A percentile compares a stretch with the other conserved stretches of the same genome.
These are phyloP conservation scores for Podospora pseudocomata DNA, from an alignment of 495 filamentous ascomycete genomes.

Conservation along the genomic window DNA sequence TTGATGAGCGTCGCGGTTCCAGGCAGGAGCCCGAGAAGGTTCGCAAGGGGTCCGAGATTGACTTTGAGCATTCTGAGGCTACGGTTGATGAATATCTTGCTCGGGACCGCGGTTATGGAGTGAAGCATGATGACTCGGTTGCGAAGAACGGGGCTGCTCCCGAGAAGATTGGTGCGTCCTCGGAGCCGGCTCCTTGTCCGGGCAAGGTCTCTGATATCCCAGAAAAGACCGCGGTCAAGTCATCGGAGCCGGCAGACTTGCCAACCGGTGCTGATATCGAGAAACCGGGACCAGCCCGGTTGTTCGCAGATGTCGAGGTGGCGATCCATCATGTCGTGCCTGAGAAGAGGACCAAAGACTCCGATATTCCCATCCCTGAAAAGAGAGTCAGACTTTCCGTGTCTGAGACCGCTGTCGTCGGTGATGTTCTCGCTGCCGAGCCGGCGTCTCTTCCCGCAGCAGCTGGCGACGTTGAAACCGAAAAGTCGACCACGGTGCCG, in stretches of 20 bases:
- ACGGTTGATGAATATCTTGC: neutral
- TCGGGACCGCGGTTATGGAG: neutral
- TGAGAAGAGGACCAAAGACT: neutral
- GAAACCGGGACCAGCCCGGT: neutral
- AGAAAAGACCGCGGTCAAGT: constrained; percentile 1
- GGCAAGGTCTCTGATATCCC: neutral
- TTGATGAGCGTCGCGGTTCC: neutral
- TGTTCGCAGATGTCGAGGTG: neutral
- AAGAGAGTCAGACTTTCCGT: neutral
- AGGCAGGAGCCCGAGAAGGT: neutral
- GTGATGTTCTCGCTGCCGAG: neutral
- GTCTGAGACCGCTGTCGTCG: neutral
- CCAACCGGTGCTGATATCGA: neutral
- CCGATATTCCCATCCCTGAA: neutral
- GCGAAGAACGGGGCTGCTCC: neutral
- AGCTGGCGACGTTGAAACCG: neutral
- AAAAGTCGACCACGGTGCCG: neutral
- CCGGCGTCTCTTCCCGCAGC: neutral
- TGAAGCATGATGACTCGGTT: neutral
- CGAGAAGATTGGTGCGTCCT: neutral
- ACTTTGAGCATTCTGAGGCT: neutral
- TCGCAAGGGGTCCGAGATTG: constrained; percentile 5
- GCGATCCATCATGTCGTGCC: neutral
- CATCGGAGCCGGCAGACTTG: neutral
- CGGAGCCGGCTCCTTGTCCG: neutral